Base-by-base conservation (phyloP, 768 basidiomycete species). In the Phylloporus scabripes region DNA sequence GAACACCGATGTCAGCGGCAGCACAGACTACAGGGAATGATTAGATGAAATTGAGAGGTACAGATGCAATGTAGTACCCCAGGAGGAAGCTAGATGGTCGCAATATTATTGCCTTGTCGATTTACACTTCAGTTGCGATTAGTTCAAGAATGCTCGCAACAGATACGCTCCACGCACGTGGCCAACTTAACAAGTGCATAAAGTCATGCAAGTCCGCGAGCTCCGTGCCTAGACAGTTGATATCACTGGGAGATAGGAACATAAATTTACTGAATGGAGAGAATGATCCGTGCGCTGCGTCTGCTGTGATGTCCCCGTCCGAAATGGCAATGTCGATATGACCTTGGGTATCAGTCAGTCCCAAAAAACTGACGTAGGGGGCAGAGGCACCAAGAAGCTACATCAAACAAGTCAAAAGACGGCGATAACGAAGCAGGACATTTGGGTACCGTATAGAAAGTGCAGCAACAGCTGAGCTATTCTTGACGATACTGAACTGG, bases 161-260 rank as follows among this genome's bases (percentile, higher is more conserved):
- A 33, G 9, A 49, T 7, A 17, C n/a, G 36, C 6, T 7, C 11
- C 8, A 64, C 76, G 46, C 67, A 83, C 79, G 57, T 76, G 39
- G 71, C 68, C 59, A 87, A 88, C 12, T 76, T 75, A 42, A 88
- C 86, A 41, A 74, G 56, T 3, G 83, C 84, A 66, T 87, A 85
- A 44, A 88, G 71, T 18, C 64, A 43, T 68, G 63, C 14, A 68
- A 60, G 49, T 75, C 74, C 1, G 82, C 85, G 46, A 87, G 70
- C 41, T 81, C 72, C 10, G 68, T 69, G 57, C 82, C 84, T 84
- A 39, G 20, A 51, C n/a, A 46, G 42, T 46, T 3, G 17, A 34
- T 17, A 32, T 50, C 11, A 9, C 14, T 2, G 34, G 32, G 1
- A 32, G 39, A 45, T 11, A 49, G 28, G 8, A 24, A 40, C 11